A percentile compares a stretch with the other conserved stretches of the same genome.
phyloP scores from a whole-genome alignment of 371 early-diverging fungal species.

The Lichtheimia hyalospora region DNA sequence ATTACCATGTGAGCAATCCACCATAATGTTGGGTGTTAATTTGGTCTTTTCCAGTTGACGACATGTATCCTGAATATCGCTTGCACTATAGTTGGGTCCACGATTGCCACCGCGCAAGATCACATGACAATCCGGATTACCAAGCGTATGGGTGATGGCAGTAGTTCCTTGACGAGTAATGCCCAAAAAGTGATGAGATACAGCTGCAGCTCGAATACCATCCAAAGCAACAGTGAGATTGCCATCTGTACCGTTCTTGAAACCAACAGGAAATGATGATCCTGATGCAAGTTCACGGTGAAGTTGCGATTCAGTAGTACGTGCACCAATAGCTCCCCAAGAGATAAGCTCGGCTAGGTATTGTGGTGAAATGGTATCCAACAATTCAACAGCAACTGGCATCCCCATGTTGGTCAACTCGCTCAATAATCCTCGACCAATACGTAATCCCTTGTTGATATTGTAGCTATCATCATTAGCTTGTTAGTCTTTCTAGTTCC shows the following conservation, averaged over 20 bases:
- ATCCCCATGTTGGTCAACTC: slow-evolving; percentile 79
- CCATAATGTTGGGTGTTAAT: slow-evolving; percentile 61
- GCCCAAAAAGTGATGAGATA: slow-evolving; percentile 87
- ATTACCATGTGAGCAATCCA: slow-evolving; percentile 88
- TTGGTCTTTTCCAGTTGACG: slow-evolving; percentile 55
- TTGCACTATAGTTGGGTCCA: slow-evolving; percentile 82
- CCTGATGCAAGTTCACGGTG: slow-evolving; percentile 96
- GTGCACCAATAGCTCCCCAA: slow-evolving; percentile 95
- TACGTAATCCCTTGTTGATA: slow-evolving; percentile 89
- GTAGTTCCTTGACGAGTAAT: slow-evolving; percentile 92
- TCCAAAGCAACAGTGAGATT: slow-evolving; percentile 85
- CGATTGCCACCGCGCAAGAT: slow-evolving; percentile 71
- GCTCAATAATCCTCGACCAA: slow-evolving; percentile 78
- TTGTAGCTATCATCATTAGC: slow-evolving; percentile 52
- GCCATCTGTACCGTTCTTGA: slow-evolving; percentile 95
- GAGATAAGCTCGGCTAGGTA: slow-evolving; percentile 88
- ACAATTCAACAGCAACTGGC: slow-evolving; percentile 86
- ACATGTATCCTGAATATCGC: slow-evolving; percentile 49
- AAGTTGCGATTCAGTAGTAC: slow-evolving; percentile 91
- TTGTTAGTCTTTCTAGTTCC: background rate
- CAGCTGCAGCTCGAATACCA: slow-evolving; percentile 85
- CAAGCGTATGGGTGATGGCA: slow-evolving; percentile 85
- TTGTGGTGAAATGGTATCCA: slow-evolving; percentile 95
- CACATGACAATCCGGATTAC: slow-evolving; percentile 63
- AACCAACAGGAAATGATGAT: slow-evolving; percentile 91